Conservation (phyloP, 1,284 basidiomycete genomes). For the Moesziomyces globuligerus region DNA sequence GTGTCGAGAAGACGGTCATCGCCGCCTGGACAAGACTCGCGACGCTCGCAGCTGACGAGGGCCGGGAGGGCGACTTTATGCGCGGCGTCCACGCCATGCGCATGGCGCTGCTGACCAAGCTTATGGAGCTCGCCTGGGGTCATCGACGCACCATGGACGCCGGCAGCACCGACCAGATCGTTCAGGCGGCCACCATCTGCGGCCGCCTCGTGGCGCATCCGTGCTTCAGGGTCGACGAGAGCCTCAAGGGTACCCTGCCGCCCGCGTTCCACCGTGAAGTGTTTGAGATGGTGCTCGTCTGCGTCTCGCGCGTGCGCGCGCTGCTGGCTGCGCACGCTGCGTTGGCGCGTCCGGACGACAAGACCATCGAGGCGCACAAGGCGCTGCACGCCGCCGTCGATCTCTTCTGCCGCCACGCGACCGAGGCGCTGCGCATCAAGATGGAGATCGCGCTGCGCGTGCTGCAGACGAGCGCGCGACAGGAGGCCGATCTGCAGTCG, state of each 20-base stretch:
- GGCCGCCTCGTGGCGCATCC: constrained; percentile 78
- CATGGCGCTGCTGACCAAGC: constrained; percentile 77
- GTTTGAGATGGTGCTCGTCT: constrained; percentile 49
- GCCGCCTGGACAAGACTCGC: constrained; percentile 45
- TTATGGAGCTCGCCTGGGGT: constrained; percentile 77
- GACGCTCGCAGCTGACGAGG: constrained; percentile 74
- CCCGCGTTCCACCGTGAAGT: constrained; percentile 77
- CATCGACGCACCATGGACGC: constrained; percentile 69
- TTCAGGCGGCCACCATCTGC: constrained; percentile 74
- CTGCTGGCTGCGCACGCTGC: constrained; percentile 15
- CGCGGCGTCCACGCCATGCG: constrained; percentile 80
- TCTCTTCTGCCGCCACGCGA: constrained; percentile 76
- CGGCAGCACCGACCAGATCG: constrained; percentile 71
- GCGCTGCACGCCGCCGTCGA: constrained; percentile 82
- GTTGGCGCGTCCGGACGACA: constrained; percentile 24
- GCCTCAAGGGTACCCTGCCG: constrained; percentile 76
- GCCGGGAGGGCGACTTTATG: constrained; percentile 83
- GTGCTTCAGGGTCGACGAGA: constrained; percentile 78
- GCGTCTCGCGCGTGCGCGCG: constrained; percentile 26
- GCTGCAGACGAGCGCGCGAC: constrained; percentile 71
- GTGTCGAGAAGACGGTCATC: constrained; percentile 34
- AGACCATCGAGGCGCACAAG: constrained; percentile 60
- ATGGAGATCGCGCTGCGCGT: constrained; percentile 72
- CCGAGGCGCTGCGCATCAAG: constrained; percentile 74
- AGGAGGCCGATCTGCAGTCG: constrained; percentile 70